Evolutionary conservation across 2,329 filamentous ascomycete species (phyloP), one percentile per base, ranked within the genome.

Genomic region (Eurotiales sp.): DNA sequence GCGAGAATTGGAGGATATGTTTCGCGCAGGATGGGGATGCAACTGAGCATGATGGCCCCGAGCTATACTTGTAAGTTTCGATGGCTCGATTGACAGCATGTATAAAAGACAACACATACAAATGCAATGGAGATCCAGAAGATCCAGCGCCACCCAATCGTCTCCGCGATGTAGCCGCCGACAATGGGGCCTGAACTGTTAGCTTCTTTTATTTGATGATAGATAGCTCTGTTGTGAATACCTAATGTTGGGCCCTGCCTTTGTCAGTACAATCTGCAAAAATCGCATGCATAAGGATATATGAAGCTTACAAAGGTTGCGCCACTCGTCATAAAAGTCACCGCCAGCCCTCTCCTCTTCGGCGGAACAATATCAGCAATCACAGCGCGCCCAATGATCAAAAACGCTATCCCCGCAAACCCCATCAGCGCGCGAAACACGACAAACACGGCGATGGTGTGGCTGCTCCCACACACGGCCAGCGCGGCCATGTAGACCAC

Each of bases 71-170:
- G 12, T 46, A 11, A 46, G 44, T 11, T 36, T n/a, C n/a, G 14
- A 32, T 8, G 10, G 6, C 17, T 17, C 17, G 12, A 19, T 11
- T 11, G 8, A 84, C n/a, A n/a, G n/a, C n/a, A n/a, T n/a, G n/a
- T n/a, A 62, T 86, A 80, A 44, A 86, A 70, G 23, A 70, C 58
- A 57, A 86, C 81, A 51, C 83, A 79, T 21, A 76, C 53, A 54
- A 81, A 82, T 27, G 85, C 83, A 76, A 88, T 83, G 57, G 87
- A 46, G 17, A 46, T 68, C 64, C 85, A 88, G 70, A 85, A 78
- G 4, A 84, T 87, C 85, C 85, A 89, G 55, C 86, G 80, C 86
- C 86, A 89, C 54, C 84, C 84, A 25, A 81, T 69, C 6, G 79
- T 81, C 19, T 81, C 70, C 2, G 70, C 75, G 43, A 86, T 86